Conservation (phyloP, 805 yeast species). For the Candida maesae region DNA sequence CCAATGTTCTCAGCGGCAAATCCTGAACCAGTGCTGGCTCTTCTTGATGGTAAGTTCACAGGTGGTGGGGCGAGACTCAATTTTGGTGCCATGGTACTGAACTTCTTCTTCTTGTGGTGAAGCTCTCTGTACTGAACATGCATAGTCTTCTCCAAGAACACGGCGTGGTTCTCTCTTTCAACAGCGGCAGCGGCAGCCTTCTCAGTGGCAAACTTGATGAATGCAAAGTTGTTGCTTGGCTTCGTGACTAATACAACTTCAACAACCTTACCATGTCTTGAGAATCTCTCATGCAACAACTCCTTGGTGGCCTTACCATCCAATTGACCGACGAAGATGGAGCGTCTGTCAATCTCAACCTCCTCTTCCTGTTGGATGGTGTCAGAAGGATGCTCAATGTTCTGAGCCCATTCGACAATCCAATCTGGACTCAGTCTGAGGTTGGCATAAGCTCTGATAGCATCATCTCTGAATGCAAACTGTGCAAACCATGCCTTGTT, state of each 20-base stretch:
- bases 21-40: slow-evolving; percentile 31
- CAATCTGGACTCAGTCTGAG: slow-evolving; percentile 51
- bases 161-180: slow-evolving; percentile 78
- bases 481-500: slow-evolving; percentile 66
- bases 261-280: slow-evolving; percentile 60
- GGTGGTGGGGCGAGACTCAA: slow-evolving; percentile 79
- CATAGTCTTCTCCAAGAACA: slow-evolving; percentile 68
- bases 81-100: slow-evolving; percentile 29
- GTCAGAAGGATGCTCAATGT: slow-evolving; percentile 52
- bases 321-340: slow-evolving; percentile 80
- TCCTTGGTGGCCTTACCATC: slow-evolving; percentile 50
- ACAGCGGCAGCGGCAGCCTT: slow-evolving; percentile 83
- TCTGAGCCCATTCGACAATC: slow-evolving; percentile 83
- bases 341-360: slow-evolving; percentile 57
- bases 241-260: slow-evolving; percentile 53
- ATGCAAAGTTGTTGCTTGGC: slow-evolving; percentile 59
- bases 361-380: slow-evolving; percentile 25
- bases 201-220: slow-evolving; percentile 60
- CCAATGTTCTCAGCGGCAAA: neutral
- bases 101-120: slow-evolving; percentile 29
- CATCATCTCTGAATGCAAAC: slow-evolving; percentile 81
- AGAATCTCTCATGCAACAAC: slow-evolving; percentile 55
- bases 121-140: slow-evolving; percentile 82
- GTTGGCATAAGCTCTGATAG: slow-evolving; percentile 77
- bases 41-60: slow-evolving; percentile 52